Evolutionary conservation across 768 basidiomycete genomes (phyloP), one percentile per base, ranked within the genome.

Genomic region (Phanerochaete carnosa): DNA sequence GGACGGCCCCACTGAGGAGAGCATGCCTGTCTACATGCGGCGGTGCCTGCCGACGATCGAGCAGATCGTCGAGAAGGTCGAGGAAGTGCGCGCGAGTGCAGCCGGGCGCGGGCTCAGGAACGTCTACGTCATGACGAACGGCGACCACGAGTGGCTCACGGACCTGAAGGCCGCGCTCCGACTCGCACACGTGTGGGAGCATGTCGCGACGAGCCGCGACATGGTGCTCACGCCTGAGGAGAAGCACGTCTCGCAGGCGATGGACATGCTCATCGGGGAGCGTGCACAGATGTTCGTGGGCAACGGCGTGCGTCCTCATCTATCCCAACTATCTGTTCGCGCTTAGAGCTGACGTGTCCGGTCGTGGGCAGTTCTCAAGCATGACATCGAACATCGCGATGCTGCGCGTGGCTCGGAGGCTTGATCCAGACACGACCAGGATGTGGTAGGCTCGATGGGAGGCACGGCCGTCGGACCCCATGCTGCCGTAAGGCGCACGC

Each of bases 111-210:
- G 61, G 11, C 70, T 83, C 13, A 62, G 69, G 33, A 64, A 71
- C 11, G 55, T 84, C 12, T 83, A 82, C 60, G 69, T 83, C 60
- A 73, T 82, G 70, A 78, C 83, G 57, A 82, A 84, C 57, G 82
- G 73, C 8, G 63, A 68, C 16, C 55, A 61, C 13, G 66, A 66
- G 16, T 84, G 80, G 80, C 66, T 81, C 3, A 46, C 61, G 11
- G 68, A 73, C 28, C 73, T 83, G 32, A 76, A 74, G 57, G 32
- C 16, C 1, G 74, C 73, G 15, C 58, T 84, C 58, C 32, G 35
- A 33, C 32, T 51, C 25, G 59, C 58, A 22, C 59, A 71, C 45
- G 72, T 65, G 1, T 84, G 80, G 81, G 61, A 69, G 22, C 62
- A 68, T 15, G 69, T 82, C 6, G 67, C 66, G 59, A 80, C 74